Conservation (phyloP, 2,329 filamentous ascomycete species). For the Aquanectria penicillioides region DNA sequence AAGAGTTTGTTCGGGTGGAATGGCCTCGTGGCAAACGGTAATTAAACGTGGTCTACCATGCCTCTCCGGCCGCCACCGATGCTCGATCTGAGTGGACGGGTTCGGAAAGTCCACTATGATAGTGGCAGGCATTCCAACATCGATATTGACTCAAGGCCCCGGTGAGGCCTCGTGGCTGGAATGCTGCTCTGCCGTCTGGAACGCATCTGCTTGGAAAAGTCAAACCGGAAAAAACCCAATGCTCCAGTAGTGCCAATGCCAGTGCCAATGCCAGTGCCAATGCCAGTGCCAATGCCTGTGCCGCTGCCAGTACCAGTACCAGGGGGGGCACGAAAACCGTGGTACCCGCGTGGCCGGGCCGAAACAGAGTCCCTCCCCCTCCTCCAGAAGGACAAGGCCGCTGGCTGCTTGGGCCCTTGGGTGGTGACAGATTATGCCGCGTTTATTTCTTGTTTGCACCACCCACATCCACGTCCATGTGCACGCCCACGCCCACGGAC, state of each 20-base stretch:
- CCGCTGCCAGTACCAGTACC: no score
- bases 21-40: conserved; percentile 8
- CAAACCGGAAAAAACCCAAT: no score
- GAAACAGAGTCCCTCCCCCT: conserved; percentile 25
- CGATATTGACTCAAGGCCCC: background rate
- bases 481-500: no score
- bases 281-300: no score
- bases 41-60: background rate
- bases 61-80: background rate
- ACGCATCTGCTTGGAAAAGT: no score
- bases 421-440: background rate
- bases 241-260: no score
- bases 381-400: background rate
- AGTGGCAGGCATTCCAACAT: background rate
- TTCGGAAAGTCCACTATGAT: background rate
- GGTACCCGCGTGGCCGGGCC: conserved; percentile 33
- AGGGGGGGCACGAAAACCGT: conserved; percentile 4
- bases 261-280: no score
- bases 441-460: no score
- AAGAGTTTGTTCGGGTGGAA: background rate
- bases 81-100: background rate
- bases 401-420: no score
- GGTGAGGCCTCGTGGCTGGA: conserved; percentile 5
- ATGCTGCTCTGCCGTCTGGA: no score
- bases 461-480: no score